Base-by-base conservation (phyloP, 1,139 yeast species). In the Lodderomyces beijingensis region DNA sequence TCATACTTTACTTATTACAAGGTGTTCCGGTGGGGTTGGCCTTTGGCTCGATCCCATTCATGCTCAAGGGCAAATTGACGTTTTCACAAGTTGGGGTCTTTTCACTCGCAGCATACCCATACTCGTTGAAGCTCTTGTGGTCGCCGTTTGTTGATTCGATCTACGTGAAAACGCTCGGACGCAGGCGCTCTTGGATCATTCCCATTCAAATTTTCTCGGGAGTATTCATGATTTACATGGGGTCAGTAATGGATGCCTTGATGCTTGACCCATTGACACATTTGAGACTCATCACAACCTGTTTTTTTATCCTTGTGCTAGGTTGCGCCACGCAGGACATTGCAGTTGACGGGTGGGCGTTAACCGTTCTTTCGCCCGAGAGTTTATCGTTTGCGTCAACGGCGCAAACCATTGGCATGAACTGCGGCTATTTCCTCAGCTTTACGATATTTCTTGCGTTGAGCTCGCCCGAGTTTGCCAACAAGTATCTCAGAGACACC, bases 281-380 rank as follows among this genome's bases (percentile, higher is more conserved):
- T 45, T 59, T 86, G 40, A 51, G 62, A 4, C 51, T 55, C 8
- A 75, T 87, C 40, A 80, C 89, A 0, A 33, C 61, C 16, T 70
- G 77, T 37, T 91, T 91, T 58, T 85, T 89, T 47, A 43, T 77
- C 14, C 62, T 93, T 38, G 91, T 91, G 27, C 76, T 91, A 39
- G 67, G 91, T 39, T 89, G 96, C 61, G 97, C 98, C 3, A 91
- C 99, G 0, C 98, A 91, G 56, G 99, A 91, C 54, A 91, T 91
- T 36, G 97, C 98, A 1, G 98, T 91, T 11, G 99, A 91, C 59
- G 98, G 98, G 5, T 91, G 98, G 98, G 97, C 97, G 0, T 63
- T 91, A 50, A 91, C 96, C 1, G 77, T 91, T 33, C 65, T 91
- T 34, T 78, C 89, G 12, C 79, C 79, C 16, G 77, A 77, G 27